Evolutionary conservation across 371 early-diverging fungal species (phyloP).

Genomic region (Entomophthora muscae): DNA sequence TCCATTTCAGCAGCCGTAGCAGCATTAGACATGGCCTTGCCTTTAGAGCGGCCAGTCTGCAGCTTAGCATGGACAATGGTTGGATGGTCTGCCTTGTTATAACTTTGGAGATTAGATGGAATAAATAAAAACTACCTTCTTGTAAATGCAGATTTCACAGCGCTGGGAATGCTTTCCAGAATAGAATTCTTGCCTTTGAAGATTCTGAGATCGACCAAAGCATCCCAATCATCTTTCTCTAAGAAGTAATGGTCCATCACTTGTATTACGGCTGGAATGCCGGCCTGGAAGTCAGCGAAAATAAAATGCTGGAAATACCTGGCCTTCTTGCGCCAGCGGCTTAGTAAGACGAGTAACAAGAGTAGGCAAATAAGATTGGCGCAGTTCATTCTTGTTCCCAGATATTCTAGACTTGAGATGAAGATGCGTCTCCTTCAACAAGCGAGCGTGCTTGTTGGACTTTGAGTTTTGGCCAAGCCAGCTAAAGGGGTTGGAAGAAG

Average conservation of each 20-base stretch:
- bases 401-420: conserved; percentile 69
- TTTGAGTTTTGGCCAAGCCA: conserved; percentile 94
- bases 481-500: conserved; percentile 14
- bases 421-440: conserved; percentile 60
- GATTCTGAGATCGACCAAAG: conserved; percentile 57
- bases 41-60: conserved; percentile 17
- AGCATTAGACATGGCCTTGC: conserved; percentile 17
- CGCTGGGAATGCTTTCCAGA: conserved; percentile 39
- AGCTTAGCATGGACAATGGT: conserved; percentile 32
- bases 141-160: conserved; percentile 68
- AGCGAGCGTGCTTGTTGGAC: conserved; percentile 44
- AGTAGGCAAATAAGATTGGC: conserved; percentile 64
- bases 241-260: conserved; percentile 82
- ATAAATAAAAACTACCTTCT: conserved; percentile 26
- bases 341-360: conserved; percentile 39
- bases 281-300: conserved; percentile 22
- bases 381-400: conserved; percentile 66
- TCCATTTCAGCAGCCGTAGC: conserved; percentile 48
- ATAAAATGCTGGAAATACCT: conserved; percentile 16
- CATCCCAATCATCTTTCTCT: conserved; percentile 73
- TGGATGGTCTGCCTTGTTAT: conserved; percentile 58
- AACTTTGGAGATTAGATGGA: conserved; percentile 23
- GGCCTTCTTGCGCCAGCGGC: conserved; percentile 33
- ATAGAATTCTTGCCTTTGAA: conserved; percentile 22
- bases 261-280: conserved; percentile 50